Base-by-base conservation (phyloP, 129 eudicot species). In the Kitagawia praeruptora region DNA sequence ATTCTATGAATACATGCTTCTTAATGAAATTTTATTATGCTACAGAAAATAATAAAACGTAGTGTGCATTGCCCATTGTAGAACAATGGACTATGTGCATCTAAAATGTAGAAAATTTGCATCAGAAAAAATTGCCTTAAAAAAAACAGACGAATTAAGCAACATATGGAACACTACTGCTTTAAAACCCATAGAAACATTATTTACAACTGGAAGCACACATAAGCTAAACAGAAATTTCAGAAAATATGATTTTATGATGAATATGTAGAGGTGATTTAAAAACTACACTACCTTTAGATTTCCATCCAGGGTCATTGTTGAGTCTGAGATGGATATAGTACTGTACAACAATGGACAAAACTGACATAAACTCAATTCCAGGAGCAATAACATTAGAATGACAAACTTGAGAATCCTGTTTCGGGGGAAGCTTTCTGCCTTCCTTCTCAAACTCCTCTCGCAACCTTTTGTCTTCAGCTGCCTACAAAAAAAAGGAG, bases 361-460 rank as follows among this genome's bases (percentile, higher is more conserved):
- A 83, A 31, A 79, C 83, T 16, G 31, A 77, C 86, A 83, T 79
- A 53, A 83, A 83, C 72, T 79, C 81, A 18, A 81, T 83, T 39
- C 83, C 83, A 23, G 86, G 86, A 25, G 86, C 79, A 49, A 83
- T 83, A 27, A 75, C 79, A 83, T 83, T 83, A 56, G 86, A 79
- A 63, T 83, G 83, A 49, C 56, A 79, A 21, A 78, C 58, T 75
- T 83, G 83, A 8, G 86, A 83, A 34, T 25, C 75, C 66, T 63
- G 63, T 41, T 83, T 79, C 0, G 83, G 83, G 18, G 80, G 80
- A 53, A 83, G 83, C 73, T 79, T 79, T 79, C 77, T 75, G 18
- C 86, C 86, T 81, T 83, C 86, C 64, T 40, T 80, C 64, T 83
- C 83, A 63, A 78, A 78, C 49, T 78, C 73, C 73, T 58, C 74